Base-by-base conservation (phyloP, 169 alveolate genomes). In the Eimeria zaria region DNA sequence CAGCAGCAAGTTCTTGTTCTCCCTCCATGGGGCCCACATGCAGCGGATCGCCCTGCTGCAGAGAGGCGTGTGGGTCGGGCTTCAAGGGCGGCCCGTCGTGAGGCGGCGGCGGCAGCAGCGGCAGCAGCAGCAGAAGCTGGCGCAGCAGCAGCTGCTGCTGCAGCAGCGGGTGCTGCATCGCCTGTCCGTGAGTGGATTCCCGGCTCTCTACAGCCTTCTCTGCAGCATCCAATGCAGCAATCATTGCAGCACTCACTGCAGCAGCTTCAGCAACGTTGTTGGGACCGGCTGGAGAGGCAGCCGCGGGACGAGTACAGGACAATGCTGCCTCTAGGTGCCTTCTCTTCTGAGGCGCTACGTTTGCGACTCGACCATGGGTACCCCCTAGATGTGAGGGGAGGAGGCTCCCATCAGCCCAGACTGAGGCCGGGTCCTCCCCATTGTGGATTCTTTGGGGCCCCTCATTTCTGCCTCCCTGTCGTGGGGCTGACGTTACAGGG, bases 221-320 rank as follows among this genome's bases (percentile, higher is more conserved):
- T 71, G 81, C 64, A 55, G 22, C 64, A 55, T 55, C 64, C 64
- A 55, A 55, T 14, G 64, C 81, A 71, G 81, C 81, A 71, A 18
- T 20, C 81, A 36, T 0, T 71, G 81, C 81, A 71, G 53, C 48
- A 78, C 46, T 78, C 58, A 46, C 88, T 44, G 88, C 88, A 78
- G 88, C 88, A 83, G 73, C n/a, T 51, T 55, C 93, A 85, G 60
- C 93, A 58, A 20, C 93, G 58, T 41, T 27, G 93, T 33, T 55
- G 93, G 58, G 64, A 62, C 44, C 53, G 80, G 48, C 22, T n/a
- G 62, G 80, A 85, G 80, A 39, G 69, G 93, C 93, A 41, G 44
- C 36, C 41, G 22, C 93, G 58, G 53, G 81, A 62, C 33, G 62
- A 60, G 39, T 41, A 60, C 51, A 48, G 48, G 76, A 33, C 80